Conservation (phyloP, 495 filamentous ascomycete genomes). For the Penicillium silybi region DNA sequence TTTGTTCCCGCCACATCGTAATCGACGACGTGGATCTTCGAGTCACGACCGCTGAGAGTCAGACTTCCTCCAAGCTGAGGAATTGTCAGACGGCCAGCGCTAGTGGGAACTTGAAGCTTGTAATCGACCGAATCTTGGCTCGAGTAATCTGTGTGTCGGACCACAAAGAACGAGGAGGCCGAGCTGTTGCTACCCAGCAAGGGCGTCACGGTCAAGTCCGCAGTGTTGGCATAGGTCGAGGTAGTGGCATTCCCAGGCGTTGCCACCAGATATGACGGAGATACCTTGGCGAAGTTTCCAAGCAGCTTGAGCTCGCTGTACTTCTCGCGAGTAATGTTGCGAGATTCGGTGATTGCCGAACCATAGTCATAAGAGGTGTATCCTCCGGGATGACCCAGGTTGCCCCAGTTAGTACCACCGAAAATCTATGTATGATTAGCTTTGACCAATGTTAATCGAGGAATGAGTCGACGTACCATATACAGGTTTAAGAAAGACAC, state of each 20-base stretch:
- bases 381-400: conserved; percentile 66
- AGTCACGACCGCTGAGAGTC: conserved; percentile 67
- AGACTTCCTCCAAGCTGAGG: conserved; percentile 61
- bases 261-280: conserved; percentile 60
- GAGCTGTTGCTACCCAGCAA: conserved; percentile 47
- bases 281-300: conserved; percentile 67
- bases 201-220: conserved; percentile 54
- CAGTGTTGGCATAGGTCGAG: conserved; percentile 44
- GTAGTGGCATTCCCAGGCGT: conserved; percentile 48
- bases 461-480: conserved; percentile 49
- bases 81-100: conserved; percentile 54
- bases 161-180: conserved; percentile 57
- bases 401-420: conserved; percentile 85
- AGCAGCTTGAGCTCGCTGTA: conserved; percentile 75
- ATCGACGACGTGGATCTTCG: conserved; percentile 71
- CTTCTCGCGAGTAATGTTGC: conserved; percentile 65
- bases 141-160: conserved; percentile 61
- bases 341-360: conserved; percentile 63
- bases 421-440: conserved; percentile 43
- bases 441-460: neutral
- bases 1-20: conserved; percentile 62
- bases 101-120: conserved; percentile 58
- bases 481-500: conserved; percentile 62
- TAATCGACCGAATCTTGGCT: conserved; percentile 54
- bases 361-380: conserved; percentile 77